phyloP scores from a whole-genome alignment of 2,329 filamentous ascomycete species.

The Fusarium sp. region DNA sequence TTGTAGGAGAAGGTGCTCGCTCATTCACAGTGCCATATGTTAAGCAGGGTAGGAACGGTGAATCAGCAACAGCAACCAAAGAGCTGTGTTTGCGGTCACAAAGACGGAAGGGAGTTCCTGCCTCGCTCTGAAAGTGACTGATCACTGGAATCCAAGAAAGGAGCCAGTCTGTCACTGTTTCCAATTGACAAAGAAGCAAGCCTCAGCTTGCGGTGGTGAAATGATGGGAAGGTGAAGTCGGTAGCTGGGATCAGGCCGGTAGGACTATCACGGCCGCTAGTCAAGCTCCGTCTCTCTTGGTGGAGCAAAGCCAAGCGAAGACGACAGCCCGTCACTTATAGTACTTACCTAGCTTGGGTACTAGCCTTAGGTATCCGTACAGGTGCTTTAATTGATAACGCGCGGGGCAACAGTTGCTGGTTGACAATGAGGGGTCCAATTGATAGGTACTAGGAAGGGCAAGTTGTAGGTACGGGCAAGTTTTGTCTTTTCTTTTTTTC shows the following conservation, averaged over 20 bases:
- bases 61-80: slow-evolving; percentile 7
- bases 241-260: neutral
- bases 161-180: neutral
- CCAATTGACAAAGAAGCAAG: slow-evolving; percentile 1
- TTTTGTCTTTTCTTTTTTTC: no score
- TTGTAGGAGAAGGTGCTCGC: neutral
- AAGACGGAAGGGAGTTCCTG: neutral
- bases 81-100: slow-evolving; percentile 1
- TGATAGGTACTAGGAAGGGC: neutral
- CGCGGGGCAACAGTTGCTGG: neutral
- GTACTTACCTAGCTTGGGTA: neutral
- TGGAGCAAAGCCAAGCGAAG: slow-evolving; percentile 22
- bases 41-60: neutral
- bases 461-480: neutral
- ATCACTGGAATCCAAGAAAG: neutral
- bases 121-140: neutral
- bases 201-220: neutral
- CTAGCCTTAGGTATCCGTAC: neutral
- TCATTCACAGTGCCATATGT: neutral
- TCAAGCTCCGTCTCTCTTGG: slow-evolving; percentile 2
- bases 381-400: neutral
- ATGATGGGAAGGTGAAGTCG: neutral
- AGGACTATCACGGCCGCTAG: slow-evolving; percentile 20
- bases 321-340: no score
- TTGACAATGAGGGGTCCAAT: neutral